Conservation (phyloP, 202 grass and related monocot species). For the Elaeis oleifera region DNA sequence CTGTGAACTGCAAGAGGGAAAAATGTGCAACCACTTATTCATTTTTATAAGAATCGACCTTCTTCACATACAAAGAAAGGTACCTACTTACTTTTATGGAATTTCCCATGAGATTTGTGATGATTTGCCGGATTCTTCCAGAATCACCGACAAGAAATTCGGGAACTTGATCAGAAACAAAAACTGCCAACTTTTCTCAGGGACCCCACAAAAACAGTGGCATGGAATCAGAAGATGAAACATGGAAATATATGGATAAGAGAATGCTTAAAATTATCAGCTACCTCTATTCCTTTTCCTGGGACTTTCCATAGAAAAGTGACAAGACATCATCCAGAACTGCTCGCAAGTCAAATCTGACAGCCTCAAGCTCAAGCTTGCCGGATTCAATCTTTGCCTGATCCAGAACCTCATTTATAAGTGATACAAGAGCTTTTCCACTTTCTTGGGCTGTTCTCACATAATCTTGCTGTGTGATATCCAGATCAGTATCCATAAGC, state of each 20-base stretch:
- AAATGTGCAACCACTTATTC: background rate
- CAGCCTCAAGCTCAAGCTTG: slow-evolving; percentile 87
- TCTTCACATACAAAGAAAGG: slow-evolving; percentile 3
- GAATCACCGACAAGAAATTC: slow-evolving; percentile 76
- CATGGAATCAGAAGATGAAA: slow-evolving; percentile 14
- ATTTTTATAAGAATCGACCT: too few species aligned
- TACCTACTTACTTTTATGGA: slow-evolving; percentile 79
- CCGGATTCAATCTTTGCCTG: slow-evolving; percentile 98
- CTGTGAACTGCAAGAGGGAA: slow-evolving; percentile 64
- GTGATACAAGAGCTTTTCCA: slow-evolving; percentile 87
- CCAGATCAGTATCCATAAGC: slow-evolving; percentile 96
- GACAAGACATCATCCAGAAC: slow-evolving; percentile 90
- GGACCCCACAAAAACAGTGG: background rate
- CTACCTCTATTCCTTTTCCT: slow-evolving; percentile 96
- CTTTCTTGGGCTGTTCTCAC: slow-evolving; percentile 95
- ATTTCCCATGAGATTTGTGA: slow-evolving; percentile 95
- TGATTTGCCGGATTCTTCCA: slow-evolving; percentile 86
- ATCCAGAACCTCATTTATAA: slow-evolving; percentile 98
- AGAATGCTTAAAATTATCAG: slow-evolving; percentile 3
- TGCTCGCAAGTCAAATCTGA: slow-evolving; percentile 69
- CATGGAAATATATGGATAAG: slow-evolving; percentile 12
- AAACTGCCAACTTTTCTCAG: slow-evolving; percentile 58
- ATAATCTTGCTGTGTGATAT: slow-evolving; percentile 86
- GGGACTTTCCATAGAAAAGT: slow-evolving; percentile 90
- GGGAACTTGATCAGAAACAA: slow-evolving; percentile 89